Evolutionary conservation across 2,329 filamentous ascomycete species (phyloP), one percentile per base, ranked within the genome.

Genomic region (Lizonia empirigonia): DNA sequence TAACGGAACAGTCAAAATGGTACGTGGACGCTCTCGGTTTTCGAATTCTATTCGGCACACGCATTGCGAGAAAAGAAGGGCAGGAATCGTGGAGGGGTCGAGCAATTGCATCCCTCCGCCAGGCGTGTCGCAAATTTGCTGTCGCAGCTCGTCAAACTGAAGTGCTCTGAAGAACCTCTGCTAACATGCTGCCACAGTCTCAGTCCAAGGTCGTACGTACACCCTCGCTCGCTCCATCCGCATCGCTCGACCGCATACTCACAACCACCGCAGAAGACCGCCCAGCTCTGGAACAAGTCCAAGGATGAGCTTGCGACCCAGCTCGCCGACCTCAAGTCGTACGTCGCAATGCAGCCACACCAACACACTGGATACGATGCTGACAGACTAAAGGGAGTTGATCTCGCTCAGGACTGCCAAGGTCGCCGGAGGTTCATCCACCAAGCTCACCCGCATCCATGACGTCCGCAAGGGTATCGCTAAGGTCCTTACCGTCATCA

Each of bases 391-490:
- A 63, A 72, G 69, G 64, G 95, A 99, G 85, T 87, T 99, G 70
- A 90, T 91, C 76, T 88, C 93, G 83, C 86, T 99, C 75, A 89
- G 94, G 78, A 96, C 96, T 77, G 93, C 97, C 84, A 97, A 99
- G 89, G 92, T 99, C 77, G 85, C 91, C 69, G 85, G 85, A 75
- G 95, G 93, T 73, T 91, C 91, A 70, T 88, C 90, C 75, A 89
- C 89, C 76, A 99, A 99, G 87, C 87, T 97, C 77, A 96, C 69
- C 62, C 64, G 66, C 63, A 72, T 72, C 82, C 91, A 96, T 85
- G 95, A 99, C 80, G 85, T 99, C 78, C 92, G 94, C 85, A 99
- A 99, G 87, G 96, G 92, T 55, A 97, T 99, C 81, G 95, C 94
- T 76, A 92, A 93, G 77, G 90, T 97, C 81, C 88, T 99, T 74